Evolutionary conservation across 768 basidiomycete genomes (phyloP).

Genomic region (Agrocybe pediades): DNA sequence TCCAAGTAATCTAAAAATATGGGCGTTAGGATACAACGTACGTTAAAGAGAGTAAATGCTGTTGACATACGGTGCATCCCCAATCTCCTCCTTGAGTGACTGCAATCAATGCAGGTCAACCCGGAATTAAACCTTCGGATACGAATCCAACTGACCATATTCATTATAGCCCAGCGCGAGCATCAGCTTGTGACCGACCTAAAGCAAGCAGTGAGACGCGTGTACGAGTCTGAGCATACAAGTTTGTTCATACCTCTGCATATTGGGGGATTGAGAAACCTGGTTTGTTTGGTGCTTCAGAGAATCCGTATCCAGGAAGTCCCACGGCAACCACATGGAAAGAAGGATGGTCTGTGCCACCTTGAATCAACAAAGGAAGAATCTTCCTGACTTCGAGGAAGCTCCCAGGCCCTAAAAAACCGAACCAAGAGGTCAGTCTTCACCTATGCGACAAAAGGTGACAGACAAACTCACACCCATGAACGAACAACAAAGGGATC

Average conservation of each 20-base stretch:
- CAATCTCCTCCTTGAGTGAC: conserved; percentile 51
- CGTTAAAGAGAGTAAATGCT: neutral
- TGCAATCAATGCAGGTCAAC: conserved; percentile 5
- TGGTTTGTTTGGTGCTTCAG: conserved; percentile 50
- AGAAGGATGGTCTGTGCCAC: neutral
- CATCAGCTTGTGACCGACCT: conserved; percentile 44
- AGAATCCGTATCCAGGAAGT: conserved; percentile 64
- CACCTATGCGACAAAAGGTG: too few species aligned
- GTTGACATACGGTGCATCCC: conserved; percentile 34
- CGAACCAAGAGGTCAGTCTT: neutral
- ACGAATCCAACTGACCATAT: conserved; percentile 36
- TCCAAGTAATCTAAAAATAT: neutral
- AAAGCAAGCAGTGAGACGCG: conserved; percentile 41
- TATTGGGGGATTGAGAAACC: conserved; percentile 51
- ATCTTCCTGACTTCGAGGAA: conserved; percentile 3
- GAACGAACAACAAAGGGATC: conserved; percentile 61
- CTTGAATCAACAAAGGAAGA: neutral
- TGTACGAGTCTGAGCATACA: conserved; percentile 30
- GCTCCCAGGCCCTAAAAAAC: neutral
- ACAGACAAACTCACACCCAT: conserved; percentile 46
- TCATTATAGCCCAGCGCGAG: conserved; percentile 47
- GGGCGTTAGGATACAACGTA: neutral
- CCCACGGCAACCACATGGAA: conserved; percentile 50
- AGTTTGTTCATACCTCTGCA: conserved; percentile 41
- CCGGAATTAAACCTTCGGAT: neutral